Evolutionary conservation across 2,329 filamentous ascomycete species (phyloP).

Genomic region (Ophioceras dolichostomum): DNA sequence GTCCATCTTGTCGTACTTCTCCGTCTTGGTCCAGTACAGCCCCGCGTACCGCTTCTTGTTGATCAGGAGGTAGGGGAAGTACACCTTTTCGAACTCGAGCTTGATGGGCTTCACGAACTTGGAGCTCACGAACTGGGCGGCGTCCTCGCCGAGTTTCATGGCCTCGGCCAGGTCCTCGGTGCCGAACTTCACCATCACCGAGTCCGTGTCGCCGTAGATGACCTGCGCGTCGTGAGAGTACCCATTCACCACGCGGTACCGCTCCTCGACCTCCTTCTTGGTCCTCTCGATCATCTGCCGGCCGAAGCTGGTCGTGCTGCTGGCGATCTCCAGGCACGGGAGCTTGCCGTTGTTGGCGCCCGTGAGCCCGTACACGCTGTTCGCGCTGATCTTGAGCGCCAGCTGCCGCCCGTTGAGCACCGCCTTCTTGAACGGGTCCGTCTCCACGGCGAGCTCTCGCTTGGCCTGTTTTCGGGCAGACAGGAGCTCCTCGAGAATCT

Average conservation of each 20-base stretch:
- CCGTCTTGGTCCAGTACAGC: conserved; percentile 89
- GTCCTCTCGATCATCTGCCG: conserved; percentile 99
- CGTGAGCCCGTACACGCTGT: conserved; percentile 95
- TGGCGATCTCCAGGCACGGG: conserved; percentile 88
- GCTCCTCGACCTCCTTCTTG: conserved; percentile 84
- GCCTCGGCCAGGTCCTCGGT: conserved; percentile 74
- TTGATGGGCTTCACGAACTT: conserved; percentile 98
- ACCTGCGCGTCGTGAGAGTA: conserved; percentile 92
- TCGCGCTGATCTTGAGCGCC: conserved; percentile 91
- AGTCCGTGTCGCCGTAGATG: conserved; percentile 98
- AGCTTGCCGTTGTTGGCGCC: conserved; percentile 94
- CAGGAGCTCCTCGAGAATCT: conserved; percentile 91
- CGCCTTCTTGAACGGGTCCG: conserved; percentile 93
- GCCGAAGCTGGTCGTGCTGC: conserved; percentile 92
- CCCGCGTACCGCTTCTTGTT: conserved; percentile 99
- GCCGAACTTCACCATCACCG: conserved; percentile 99
- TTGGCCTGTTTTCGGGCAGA: conserved; percentile 91
- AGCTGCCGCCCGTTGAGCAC: conserved; percentile 95
- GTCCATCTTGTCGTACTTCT: conserved; percentile 99
- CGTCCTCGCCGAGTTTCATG: conserved; percentile 94
- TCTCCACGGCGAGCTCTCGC: conserved; percentile 76
- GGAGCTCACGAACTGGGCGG: conserved; percentile 72
- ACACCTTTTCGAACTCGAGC: conserved; percentile 98
- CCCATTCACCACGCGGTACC: conserved; percentile 86
- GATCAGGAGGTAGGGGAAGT: conserved; percentile 94